These are phyloP conservation scores for Polygonum maritimum DNA, from an alignment of 148 eudicot species.

Conservation along the genomic window DNA sequence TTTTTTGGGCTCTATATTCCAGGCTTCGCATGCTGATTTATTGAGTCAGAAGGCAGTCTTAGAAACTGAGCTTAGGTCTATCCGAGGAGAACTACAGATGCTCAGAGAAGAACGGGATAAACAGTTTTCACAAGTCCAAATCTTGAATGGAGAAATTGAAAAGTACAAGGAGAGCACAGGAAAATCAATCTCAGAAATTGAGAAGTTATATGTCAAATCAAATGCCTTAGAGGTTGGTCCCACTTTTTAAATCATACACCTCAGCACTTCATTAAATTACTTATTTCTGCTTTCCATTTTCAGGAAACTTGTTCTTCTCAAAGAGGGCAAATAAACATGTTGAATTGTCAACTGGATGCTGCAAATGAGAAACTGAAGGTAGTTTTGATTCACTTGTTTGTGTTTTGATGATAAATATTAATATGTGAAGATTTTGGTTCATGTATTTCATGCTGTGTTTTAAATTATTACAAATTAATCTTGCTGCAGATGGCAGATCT, in stretches of 20 bases:
- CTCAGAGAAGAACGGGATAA: constrained; percentile 64
- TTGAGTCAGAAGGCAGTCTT: constrained; percentile 38
- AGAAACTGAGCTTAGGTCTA: constrained; percentile 32
- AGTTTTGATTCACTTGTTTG: background rate
- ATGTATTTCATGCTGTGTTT: background rate
- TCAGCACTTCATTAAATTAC: background rate
- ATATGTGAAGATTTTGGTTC: background rate
- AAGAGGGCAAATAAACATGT: constrained; percentile 32
- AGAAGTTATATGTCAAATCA: constrained; percentile 39
- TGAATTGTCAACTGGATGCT: constrained; percentile 45
- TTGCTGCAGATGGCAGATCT: constrained; percentile 52
- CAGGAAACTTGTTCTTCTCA: constrained; percentile 60
- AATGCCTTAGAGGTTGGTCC: constrained; percentile 54
- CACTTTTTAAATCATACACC: background rate
- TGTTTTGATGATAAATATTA: background rate
- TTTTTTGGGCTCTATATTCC: background rate
- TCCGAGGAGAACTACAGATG: constrained; percentile 51
- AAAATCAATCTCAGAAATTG: constrained; percentile 44
- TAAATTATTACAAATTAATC: background rate
- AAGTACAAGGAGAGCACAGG: constrained; percentile 47
- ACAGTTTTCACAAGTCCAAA: constrained; percentile 28
- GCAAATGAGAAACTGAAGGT: constrained; percentile 67
- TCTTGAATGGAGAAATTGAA: constrained; percentile 31
- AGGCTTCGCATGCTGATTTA: constrained; percentile 56
- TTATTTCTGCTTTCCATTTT: background rate